Evolutionary conservation across 352 stramenopile species (phyloP).

Genomic region (Ophiocytium majus): DNA sequence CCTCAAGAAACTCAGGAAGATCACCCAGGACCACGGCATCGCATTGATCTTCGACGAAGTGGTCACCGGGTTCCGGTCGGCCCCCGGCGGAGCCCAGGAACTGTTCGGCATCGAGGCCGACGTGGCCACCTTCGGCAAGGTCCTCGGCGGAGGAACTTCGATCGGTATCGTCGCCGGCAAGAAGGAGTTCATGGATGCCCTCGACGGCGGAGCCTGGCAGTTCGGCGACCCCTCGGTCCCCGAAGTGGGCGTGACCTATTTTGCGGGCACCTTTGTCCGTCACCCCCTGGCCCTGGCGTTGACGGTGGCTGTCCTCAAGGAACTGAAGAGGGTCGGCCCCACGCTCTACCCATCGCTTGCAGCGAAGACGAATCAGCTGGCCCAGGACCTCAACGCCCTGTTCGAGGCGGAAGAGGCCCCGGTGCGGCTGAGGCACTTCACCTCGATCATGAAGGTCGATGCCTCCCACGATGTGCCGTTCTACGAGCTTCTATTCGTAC

Average conservation of each 20-base stretch:
- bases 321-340: no score
- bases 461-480: no score
- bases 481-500: no score
- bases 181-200: background rate
- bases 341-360: no score
- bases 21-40: background rate
- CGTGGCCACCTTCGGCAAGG: background rate
- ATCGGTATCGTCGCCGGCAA: background rate
- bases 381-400: no score
- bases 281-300: background rate
- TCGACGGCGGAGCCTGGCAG: background rate
- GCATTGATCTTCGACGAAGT: conserved; percentile 6
- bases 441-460: no score
- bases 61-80: background rate
- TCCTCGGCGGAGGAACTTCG: background rate
- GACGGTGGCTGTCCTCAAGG: background rate
- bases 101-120: conserved; percentile 3
- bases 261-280: background rate
- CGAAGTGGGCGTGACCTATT: background rate
- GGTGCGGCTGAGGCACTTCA: no score
- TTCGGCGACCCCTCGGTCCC: background rate
- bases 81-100: background rate
- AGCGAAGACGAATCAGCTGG: no score
- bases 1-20: background rate
- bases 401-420: no score